Percentiles rank a stretch among this genome's conserved stretches.
These are phyloP conservation scores for Tetradesmus obliquus DNA, from an alignment of 139 green algal genomes.

Conservation along the genomic window DNA sequence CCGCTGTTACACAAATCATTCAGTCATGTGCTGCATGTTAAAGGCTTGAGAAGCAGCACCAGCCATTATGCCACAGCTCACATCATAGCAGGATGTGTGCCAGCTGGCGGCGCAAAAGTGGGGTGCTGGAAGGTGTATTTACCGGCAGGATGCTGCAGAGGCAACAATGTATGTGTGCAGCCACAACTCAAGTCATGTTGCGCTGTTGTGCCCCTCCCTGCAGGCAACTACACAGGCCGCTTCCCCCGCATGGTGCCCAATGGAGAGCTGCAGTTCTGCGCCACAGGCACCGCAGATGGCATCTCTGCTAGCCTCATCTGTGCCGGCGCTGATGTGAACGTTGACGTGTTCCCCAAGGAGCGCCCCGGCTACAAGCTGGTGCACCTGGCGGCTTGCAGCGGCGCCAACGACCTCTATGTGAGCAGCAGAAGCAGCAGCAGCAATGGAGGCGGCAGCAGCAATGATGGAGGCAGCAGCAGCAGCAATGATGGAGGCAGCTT, in stretches of 20 bases:
- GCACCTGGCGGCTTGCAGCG: background rate
- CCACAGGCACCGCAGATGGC: background rate
- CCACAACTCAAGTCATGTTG: too few relatives aligned
- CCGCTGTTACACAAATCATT: background rate
- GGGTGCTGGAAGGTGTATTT: background rate
- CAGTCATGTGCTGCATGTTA: too few relatives aligned
- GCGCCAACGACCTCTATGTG: background rate
- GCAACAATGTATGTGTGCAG: too few relatives aligned
- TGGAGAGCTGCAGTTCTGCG: background rate
- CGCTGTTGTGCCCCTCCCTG: background rate
- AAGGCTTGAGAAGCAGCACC: too few relatives aligned
- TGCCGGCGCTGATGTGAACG: constrained; percentile 5
- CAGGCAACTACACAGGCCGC: constrained; percentile 16
- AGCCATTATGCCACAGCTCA: too few relatives aligned
- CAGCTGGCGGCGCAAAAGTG: too few relatives aligned
- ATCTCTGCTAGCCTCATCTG: background rate
- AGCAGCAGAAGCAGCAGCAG: background rate
- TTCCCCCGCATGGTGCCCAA: background rate
- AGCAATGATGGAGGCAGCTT: too few relatives aligned
- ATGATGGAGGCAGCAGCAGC: background rate
- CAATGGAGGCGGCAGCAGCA: too few relatives aligned
- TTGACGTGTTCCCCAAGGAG: constrained; percentile 6
- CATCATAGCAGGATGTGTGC: too few relatives aligned
- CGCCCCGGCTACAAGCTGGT: constrained; percentile 4
- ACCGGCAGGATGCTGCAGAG: background rate